Evolutionary conservation across 345 rosid species (phyloP).

Genomic region (Gossypium stocksii): DNA sequence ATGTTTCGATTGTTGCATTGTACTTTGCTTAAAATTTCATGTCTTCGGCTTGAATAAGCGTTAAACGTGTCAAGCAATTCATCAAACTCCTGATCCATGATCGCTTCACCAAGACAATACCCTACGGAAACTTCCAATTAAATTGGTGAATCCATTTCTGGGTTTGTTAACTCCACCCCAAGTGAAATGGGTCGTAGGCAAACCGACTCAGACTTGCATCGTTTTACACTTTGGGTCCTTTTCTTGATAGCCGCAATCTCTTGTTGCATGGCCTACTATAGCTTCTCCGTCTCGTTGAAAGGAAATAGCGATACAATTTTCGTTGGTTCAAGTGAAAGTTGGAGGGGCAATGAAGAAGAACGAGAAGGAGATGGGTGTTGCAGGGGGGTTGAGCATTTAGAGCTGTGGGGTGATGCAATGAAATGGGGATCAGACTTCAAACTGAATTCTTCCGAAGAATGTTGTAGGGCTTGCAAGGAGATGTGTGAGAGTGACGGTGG

Average conservation of each 20-base stretch:
- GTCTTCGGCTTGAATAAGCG: neutral
- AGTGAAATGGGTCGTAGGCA: conserved; percentile 31
- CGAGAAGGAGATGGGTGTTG: conserved; percentile 26
- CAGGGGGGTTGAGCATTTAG: conserved; percentile 39
- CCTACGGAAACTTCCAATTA: too few species aligned
- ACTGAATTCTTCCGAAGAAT: conserved; percentile 30
- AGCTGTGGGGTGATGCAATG: conserved; percentile 46
- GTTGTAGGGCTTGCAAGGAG: conserved; percentile 42
- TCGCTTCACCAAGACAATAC: neutral
- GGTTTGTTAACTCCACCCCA: neutral
- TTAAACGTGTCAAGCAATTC: neutral
- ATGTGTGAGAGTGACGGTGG: conserved; percentile 29
- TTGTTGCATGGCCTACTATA: conserved; percentile 27
- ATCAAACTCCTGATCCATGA: neutral
- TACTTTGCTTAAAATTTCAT: neutral
- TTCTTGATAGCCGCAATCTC: conserved; percentile 24
- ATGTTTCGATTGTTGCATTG: neutral
- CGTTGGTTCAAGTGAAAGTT: conserved; percentile 1
- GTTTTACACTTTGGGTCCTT: conserved; percentile 21
- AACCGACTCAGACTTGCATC: conserved; percentile 23
- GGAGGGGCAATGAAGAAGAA: neutral
- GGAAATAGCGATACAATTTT: neutral
- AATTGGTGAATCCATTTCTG: neutral
- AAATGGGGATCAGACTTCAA: conserved; percentile 46
- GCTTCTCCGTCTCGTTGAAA: conserved; percentile 21